Conservation (phyloP, 2,329 filamentous ascomycete genomes). For the Hortaea sp. region DNA sequence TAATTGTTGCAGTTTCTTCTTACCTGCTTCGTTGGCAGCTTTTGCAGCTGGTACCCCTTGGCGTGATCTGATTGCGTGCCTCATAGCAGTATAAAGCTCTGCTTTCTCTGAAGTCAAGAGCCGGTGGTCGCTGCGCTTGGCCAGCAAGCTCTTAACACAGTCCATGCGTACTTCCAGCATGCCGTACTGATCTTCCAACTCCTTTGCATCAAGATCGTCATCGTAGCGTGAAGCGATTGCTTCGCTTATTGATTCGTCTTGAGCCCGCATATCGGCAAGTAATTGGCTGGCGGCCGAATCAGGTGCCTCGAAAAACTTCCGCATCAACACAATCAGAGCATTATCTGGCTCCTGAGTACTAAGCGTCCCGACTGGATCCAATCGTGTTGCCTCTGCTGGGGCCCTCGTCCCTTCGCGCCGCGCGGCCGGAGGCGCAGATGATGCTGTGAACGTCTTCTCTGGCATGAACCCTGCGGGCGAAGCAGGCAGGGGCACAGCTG, state of each 20-base stretch:
- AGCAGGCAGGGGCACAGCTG: background rate
- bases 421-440: background rate
- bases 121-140: constrained; percentile 10
- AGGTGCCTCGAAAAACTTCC: constrained; percentile 13
- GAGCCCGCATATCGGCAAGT: constrained; percentile 7
- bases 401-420: background rate
- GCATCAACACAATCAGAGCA: constrained; percentile 6
- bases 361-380: background rate
- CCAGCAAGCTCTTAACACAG: constrained; percentile 10
- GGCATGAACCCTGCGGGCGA: background rate
- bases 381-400: background rate
- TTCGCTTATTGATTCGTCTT: constrained; percentile 11
- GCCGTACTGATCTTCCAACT: constrained; percentile 11
- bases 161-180: constrained; percentile 9
- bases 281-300: constrained; percentile 9
- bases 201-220: constrained; percentile 9
- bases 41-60: constrained; percentile 15
- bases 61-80: constrained; percentile 13
- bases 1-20: constrained; percentile 12
- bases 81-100: constrained; percentile 11
- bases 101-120: constrained; percentile 14
- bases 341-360: background rate
- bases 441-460: background rate
- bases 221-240: constrained; percentile 14
- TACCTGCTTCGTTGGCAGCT: constrained; percentile 17